A percentile compares a stretch with the other conserved stretches of the same genome.
phyloP scores from a whole-genome alignment of 148 eudicot genomes.

The Nepenthes gracilis region DNA sequence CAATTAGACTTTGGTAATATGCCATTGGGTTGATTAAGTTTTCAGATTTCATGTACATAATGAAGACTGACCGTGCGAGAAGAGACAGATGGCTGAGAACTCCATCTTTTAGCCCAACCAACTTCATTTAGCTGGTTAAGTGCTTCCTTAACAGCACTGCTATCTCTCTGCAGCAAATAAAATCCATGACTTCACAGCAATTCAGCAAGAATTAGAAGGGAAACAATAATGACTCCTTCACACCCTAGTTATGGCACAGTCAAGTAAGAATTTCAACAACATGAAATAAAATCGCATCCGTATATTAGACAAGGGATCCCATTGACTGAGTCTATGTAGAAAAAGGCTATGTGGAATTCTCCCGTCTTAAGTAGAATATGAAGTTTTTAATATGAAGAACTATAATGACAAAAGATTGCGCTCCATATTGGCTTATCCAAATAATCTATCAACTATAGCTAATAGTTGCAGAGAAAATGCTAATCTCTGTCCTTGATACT shows the following conservation, averaged over 20 bases:
- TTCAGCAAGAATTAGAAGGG: not conserved
- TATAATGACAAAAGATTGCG: too few species aligned
- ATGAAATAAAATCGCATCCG: too few species aligned
- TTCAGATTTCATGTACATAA: not conserved
- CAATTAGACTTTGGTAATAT: not conserved
- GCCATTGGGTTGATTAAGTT: not conserved
- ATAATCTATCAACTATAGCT: too few species aligned
- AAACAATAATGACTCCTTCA: not conserved
- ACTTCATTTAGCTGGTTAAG: slow-evolving; percentile 70
- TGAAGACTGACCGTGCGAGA: slow-evolving; percentile 64
- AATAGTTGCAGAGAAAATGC: too few species aligned
- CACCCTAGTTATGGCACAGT: not conserved
- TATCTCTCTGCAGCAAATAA: slow-evolving; percentile 59
- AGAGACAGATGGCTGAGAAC: slow-evolving; percentile 89
- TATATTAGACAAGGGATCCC: too few species aligned
- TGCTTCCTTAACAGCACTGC: slow-evolving; percentile 85
- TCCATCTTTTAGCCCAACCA: slow-evolving; percentile 96
- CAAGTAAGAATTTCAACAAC: too few species aligned
- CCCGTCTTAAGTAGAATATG: not conserved
- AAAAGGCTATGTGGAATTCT: not conserved
- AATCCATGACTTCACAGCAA: not conserved
- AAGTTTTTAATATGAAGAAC: too few species aligned
- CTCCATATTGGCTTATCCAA: too few species aligned
- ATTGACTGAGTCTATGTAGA: not conserved
- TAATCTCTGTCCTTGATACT: too few species aligned